phyloP scores from a whole-genome alignment of 2,329 filamentous ascomycete species.

The Epichloe sp. region DNA sequence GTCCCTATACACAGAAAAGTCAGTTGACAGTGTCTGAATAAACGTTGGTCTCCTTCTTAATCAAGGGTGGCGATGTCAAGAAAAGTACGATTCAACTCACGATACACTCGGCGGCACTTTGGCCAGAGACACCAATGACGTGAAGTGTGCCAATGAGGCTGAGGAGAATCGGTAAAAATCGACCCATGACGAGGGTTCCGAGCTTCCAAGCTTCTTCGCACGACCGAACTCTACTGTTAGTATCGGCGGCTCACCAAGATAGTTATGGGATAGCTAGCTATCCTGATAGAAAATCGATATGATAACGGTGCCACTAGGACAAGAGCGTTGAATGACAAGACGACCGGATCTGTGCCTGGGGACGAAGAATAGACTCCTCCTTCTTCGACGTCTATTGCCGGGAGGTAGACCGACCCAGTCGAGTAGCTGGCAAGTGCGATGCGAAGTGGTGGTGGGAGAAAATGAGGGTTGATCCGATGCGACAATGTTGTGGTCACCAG shows the following conservation, averaged over 20 bases:
- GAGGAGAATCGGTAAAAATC: conserved; percentile 8
- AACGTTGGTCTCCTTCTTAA: too few relatives aligned
- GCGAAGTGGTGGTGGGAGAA: not conserved
- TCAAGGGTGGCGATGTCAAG: too few relatives aligned
- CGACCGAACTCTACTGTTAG: not conserved
- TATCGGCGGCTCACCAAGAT: not conserved
- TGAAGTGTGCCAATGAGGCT: conserved; percentile 17
- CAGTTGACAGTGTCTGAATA: not conserved
- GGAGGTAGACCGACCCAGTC: not conserved
- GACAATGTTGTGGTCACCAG: conserved; percentile 3
- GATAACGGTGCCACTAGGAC: not conserved
- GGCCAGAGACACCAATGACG: conserved; percentile 14
- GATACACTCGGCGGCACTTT: conserved; percentile 14
- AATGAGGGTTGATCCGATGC: not conserved
- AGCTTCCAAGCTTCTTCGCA: not conserved
- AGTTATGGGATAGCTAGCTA: not conserved
- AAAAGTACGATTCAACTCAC: conserved; percentile 14
- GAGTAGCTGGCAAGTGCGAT: not conserved
- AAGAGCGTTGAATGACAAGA: not conserved
- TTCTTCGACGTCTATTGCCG: not conserved
- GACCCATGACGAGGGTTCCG: conserved; percentile 2
- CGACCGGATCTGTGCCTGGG: not conserved
- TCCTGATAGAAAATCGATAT: not conserved
- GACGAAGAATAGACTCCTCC: not conserved
- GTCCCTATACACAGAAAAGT: conserved; percentile 5